These are phyloP conservation scores for Dictyostelium brefeldianum DNA, from an alignment of 78 protist species.

Conservation along the genomic window DNA sequence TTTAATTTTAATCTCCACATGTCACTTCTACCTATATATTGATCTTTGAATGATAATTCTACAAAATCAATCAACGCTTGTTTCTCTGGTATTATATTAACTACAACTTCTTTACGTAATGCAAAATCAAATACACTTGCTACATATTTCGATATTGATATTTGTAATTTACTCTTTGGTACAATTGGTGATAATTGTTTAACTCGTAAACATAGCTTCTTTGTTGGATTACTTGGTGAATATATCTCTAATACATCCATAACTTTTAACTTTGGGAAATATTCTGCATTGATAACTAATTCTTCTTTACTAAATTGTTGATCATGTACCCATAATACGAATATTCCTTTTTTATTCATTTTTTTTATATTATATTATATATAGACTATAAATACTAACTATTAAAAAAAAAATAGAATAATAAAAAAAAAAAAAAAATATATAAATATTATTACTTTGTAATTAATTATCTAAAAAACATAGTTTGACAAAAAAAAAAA, in stretches of 20 bases:
- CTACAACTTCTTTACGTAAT: slow-evolving; percentile 32
- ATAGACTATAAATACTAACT: no score
- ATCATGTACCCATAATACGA: slow-evolving; percentile 70
- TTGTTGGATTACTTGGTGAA: slow-evolving; percentile 40
- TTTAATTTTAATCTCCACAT: slow-evolving; percentile 86
- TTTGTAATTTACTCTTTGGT: slow-evolving; percentile 38
- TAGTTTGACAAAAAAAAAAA: neutral
- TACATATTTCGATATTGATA: slow-evolving; percentile 47
- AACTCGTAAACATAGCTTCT: slow-evolving; percentile 56
- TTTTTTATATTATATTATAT: neutral
- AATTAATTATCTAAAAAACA: neutral
- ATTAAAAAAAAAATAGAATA: neutral
- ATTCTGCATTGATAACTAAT: slow-evolving; percentile 63
- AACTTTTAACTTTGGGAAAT: slow-evolving; percentile 51
- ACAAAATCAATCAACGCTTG: slow-evolving; percentile 65
- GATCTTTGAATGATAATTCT: slow-evolving; percentile 82
- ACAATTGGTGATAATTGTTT: slow-evolving; percentile 55
- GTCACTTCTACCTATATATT: slow-evolving; percentile 84
- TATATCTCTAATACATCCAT: slow-evolving; percentile 49
- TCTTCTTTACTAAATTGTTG: slow-evolving; percentile 81
- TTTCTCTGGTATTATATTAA: slow-evolving; percentile 76
- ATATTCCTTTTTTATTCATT: slow-evolving; percentile 35
- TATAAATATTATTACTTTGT: no score
- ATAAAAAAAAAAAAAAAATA: no score
- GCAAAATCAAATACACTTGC: slow-evolving; percentile 74